phyloP scores from a whole-genome alignment of 2,329 filamentous ascomycete genomes.

The Arthrobotrys sinensis region DNA sequence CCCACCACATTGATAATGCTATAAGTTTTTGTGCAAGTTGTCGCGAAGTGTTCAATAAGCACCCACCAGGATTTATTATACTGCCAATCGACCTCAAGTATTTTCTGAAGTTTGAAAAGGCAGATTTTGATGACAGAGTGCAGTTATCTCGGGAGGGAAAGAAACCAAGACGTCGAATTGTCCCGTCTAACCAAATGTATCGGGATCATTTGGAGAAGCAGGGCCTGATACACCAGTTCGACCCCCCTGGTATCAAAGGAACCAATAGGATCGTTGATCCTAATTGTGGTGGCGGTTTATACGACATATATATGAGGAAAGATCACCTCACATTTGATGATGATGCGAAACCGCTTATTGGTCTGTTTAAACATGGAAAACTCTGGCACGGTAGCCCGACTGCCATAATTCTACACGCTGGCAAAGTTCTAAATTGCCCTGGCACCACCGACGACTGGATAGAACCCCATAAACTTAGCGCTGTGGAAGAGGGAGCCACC shows the following conservation, averaged over 20 bases:
- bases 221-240: too few species aligned
- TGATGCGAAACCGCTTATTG: neutral
- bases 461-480: neutral
- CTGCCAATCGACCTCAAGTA: neutral
- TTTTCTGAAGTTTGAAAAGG: constrained; percentile 4
- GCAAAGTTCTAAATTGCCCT: neutral
- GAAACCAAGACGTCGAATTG: neutral
- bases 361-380: neutral
- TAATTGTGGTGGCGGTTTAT: neutral
- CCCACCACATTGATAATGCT: too few species aligned
- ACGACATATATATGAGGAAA: neutral
- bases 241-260: too few species aligned
- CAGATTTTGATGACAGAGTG: neutral
- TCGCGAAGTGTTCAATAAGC: too few species aligned
- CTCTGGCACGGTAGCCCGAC: constrained; percentile 37
- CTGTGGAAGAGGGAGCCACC: neutral
- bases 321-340: neutral
- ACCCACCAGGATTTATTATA: neutral
- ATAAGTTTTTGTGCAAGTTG: too few species aligned
- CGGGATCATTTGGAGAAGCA: neutral
- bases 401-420: constrained; percentile 22
- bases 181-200: constrained; percentile 22
- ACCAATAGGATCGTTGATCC: neutral
- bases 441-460: neutral
- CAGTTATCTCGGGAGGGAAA: neutral